Base-by-base conservation (phyloP, 176 grass and related monocot species). In the Aegilops umbellulata region DNA sequence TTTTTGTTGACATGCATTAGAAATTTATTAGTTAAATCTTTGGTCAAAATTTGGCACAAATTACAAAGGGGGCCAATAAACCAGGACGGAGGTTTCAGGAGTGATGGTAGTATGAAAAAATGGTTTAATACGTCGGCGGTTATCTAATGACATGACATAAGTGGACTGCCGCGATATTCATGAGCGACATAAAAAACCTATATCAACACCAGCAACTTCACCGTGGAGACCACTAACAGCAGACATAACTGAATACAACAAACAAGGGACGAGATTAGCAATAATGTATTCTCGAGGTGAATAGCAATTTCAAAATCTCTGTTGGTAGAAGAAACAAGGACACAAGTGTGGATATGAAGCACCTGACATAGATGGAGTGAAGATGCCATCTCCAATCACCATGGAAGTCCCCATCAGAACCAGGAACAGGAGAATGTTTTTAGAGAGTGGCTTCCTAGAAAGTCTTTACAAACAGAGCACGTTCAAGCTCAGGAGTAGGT, bases 351-450 rank as follows among this genome's bases (percentile, higher is more conserved):
- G 66, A 8, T 32, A 88, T 65, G 60, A 85, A 78, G 60, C 82
- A 98, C 96, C 92, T 89, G 93, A 94, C 96, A 98, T 95, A 26
- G 96, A 91, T 67, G 96, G 92, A 83, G 96, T 95, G 83, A 98
- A 93, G 89, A 94, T 98, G 36, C 96, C 92, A 67, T 98, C 96
- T 53, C 93, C 96, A 57, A 98, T 95, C 65, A 98, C 86, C 96
- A 98, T 98, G 39, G 96, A 98, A 13, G 96, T 95, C 41, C 96
- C 96, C 78, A 90, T 98, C 69, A 98, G 75, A 85, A 98, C 93
- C 84, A 98, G 89, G 79, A 98, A 85, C 34, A 94, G 84, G 27
- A 98, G 86, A 88, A 88, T 61, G 53, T 78, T 94, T 85, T 98
- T 98, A 27, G 90, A 92, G 77, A 63, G 31, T 16, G 80, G 70